Base-by-base conservation (phyloP, 352 stramenopile genomes). In the Phytophthora fragariae region DNA sequence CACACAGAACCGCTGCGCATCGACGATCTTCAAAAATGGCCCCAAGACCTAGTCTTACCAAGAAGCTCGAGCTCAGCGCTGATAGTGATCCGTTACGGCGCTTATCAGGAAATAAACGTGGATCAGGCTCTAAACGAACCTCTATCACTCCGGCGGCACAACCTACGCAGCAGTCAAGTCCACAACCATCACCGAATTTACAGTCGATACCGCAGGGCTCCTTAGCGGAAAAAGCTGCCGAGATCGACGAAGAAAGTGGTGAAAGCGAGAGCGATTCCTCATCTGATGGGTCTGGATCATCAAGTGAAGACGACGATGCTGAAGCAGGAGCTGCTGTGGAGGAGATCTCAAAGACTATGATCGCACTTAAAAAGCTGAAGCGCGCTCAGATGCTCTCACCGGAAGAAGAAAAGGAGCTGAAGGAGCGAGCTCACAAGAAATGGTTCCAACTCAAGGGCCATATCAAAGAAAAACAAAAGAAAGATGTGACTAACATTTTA, bases 391-490 rank as follows among this genome's bases (percentile, higher is more conserved):
- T 93, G 70, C 62, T 93, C 10, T 88, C 75, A 0, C 72, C 81
- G 0, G 86, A 91, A 56, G 86, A 93, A 49, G 82, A 84, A 54
- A 79, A 76, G 0, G 81, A 92, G 59, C 73, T 93, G 37, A 90
- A 91, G 46, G 67, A 92, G 17, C 84, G 84, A 29, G 77, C 84
- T 14, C 83, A 88, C 46, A 70, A 86, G 17, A 93, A 93, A 46
- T 93, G 86, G 86, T 90, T 87, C 65, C 84, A 88, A 17, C 65
- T 93, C 44, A 88, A 89, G 62, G 84, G 84, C 11, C 86, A 93
- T 70, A 70, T 93, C 33, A 91, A 92, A 55, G 86, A 93, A 49
- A 92, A 93, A 49, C 83, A 91, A 53, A 93, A 93, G 62, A 92
- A 91, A 54, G 84, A 92, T 35, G 75, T 92, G 12, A 79, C 84